phyloP scores from a whole-genome alignment of 139 green algal genomes.

The Bryopsis sp. region DNA sequence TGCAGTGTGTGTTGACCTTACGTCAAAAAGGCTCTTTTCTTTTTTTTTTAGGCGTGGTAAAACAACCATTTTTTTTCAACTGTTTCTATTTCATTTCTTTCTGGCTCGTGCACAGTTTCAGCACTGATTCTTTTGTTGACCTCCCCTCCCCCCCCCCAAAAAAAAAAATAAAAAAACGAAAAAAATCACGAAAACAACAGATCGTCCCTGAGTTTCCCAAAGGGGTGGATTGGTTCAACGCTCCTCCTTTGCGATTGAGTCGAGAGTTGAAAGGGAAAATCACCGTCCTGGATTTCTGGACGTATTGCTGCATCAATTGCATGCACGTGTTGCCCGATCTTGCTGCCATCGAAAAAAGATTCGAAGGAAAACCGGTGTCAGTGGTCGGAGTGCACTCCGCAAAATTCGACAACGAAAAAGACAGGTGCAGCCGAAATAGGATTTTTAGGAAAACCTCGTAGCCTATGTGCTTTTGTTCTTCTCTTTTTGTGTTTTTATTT shows the following conservation, averaged over 20 bases:
- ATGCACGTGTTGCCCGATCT: conserved; percentile 78
- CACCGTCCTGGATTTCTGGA: conserved; percentile 77
- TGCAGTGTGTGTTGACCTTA: too few relatives aligned
- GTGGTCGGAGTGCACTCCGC: conserved; percentile 73
- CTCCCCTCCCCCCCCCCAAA: too few relatives aligned
- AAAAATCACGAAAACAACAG: too few relatives aligned
- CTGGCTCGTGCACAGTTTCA: neutral
- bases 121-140: too few relatives aligned
- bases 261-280: conserved; percentile 54
- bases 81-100: neutral
- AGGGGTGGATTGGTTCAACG: conserved; percentile 53
- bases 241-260: conserved; percentile 19
- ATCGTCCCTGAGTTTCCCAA: conserved; percentile 54
- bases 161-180: too few relatives aligned
- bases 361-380: conserved; percentile 38
- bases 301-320: conserved; percentile 87
- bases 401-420: conserved; percentile 85
- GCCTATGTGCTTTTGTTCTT: too few relatives aligned
- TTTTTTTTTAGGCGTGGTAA: too few relatives aligned
- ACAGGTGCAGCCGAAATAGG: conserved; percentile 30
- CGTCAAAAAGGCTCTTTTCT: too few relatives aligned
- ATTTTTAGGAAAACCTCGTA: too few relatives aligned
- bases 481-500: too few relatives aligned
- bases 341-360: conserved; percentile 55
- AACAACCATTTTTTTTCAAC: too few relatives aligned